A percentile compares a stretch with the other conserved stretches of the same genome.
Conservation (phyloP, 2,329 filamentous ascomycete species). For the Aspergillus jensenii region DNA sequence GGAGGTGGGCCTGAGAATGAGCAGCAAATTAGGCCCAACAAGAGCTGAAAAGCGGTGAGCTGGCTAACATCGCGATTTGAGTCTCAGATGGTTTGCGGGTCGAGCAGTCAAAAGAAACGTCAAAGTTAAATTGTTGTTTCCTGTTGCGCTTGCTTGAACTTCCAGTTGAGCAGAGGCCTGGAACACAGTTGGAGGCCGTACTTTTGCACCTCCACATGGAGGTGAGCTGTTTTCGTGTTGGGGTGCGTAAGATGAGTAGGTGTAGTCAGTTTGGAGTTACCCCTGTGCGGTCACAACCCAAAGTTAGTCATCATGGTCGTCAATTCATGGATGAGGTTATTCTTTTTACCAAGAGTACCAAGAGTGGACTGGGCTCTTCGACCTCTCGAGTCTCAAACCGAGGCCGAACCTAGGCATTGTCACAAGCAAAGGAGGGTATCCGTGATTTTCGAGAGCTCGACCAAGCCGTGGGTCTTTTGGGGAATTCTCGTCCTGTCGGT, state of each 20-base stretch:
- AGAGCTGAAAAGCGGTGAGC: slow-evolving; percentile 22
- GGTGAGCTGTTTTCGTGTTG: neutral
- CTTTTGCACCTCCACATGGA: neutral
- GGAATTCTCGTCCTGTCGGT: neutral
- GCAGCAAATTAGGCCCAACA: slow-evolving; percentile 9
- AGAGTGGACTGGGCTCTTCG: neutral
- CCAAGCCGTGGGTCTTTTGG: neutral
- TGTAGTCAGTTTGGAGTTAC: no score
- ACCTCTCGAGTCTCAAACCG: neutral
- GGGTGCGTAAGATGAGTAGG: no score
- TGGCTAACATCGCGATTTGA: neutral
- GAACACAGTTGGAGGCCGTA: neutral
- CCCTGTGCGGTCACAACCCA: no score
- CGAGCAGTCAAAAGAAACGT: neutral
- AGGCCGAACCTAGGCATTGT: neutral
- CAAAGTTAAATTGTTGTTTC: neutral
- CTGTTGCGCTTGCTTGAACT: neutral
- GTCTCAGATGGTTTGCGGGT: slow-evolving; percentile 7
- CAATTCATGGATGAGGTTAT: neutral
- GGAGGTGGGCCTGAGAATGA: slow-evolving; percentile 4
- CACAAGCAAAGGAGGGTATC: neutral
- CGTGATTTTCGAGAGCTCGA: neutral
- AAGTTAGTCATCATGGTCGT: no score
- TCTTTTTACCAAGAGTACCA: neutral
- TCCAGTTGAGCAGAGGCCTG: neutral